Evolutionary conservation across 106 monocot species (phyloP).

Genomic region (Narthecium ossifragum): DNA sequence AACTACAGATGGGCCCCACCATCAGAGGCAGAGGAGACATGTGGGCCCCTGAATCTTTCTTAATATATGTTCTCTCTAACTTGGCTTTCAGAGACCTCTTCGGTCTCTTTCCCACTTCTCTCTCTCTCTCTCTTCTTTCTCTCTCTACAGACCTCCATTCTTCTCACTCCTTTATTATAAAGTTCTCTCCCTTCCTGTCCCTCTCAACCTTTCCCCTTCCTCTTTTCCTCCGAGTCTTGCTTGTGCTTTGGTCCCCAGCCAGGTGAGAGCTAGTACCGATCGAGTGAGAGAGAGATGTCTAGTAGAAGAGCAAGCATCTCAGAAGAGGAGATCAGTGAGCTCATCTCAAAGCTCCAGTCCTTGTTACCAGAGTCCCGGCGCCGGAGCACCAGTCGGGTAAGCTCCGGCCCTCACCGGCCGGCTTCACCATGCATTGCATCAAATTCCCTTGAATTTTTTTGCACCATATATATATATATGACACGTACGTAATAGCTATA

Average conservation of each 20-base stretch:
- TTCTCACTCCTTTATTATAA: neutral
- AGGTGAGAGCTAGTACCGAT: neutral
- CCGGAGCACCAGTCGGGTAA: conserved; percentile 20
- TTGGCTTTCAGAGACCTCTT: neutral
- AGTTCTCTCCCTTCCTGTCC: neutral
- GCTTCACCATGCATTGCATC: neutral
- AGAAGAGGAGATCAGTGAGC: conserved; percentile 35
- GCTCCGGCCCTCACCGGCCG: no score
- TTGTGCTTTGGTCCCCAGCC: neutral
- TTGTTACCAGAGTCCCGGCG: conserved; percentile 32
- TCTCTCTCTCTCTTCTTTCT: neutral
- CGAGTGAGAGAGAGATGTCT: conserved; percentile 11
- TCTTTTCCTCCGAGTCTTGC: neutral
- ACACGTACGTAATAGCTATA: neutral
- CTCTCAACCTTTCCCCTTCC: neutral
- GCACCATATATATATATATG: no score
- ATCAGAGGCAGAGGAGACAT: neutral
- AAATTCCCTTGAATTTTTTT: neutral
- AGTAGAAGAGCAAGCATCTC: conserved; percentile 18
- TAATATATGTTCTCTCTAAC: conserved; percentile 10
- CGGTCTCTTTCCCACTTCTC: neutral
- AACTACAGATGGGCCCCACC: neutral
- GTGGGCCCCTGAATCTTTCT: conserved; percentile 5
- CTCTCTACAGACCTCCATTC: neutral
- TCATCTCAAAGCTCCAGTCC: conserved; percentile 32